Conservation (phyloP, 768 basidiomycete genomes). For the Strobilomyces echinocephalus region DNA sequence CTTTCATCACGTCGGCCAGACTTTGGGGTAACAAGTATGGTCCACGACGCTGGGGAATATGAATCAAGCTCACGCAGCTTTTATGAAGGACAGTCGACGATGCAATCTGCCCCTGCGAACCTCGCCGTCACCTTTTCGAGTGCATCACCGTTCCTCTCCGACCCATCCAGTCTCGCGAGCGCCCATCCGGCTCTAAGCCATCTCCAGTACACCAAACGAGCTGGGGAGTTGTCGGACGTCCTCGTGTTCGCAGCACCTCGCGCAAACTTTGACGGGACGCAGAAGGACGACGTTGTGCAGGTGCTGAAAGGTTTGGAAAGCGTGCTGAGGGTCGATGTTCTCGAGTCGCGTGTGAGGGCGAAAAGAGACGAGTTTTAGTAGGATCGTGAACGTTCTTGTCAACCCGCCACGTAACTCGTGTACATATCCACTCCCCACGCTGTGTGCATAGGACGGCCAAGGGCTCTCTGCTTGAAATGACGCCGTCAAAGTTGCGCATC, state of each 20-base stretch:
- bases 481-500: conserved; percentile 39
- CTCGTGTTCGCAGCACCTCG: conserved; percentile 15
- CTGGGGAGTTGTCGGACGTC: conserved; percentile 21
- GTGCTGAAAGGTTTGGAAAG: conserved; percentile 14
- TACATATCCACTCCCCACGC: background rate
- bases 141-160: conserved; percentile 20
- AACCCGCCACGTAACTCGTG: background rate
- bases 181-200: conserved; percentile 20
- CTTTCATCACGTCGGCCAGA: too few species aligned
- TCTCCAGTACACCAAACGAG: conserved; percentile 21
- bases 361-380: conserved; percentile 27
- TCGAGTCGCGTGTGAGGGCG: conserved; percentile 17
- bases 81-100: background rate
- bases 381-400: background rate
- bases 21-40: background rate
- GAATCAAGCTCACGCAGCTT: background rate
- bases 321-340: conserved; percentile 22
- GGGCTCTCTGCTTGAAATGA: background rate
- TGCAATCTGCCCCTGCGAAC: conserved; percentile 9
- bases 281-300: conserved; percentile 12
- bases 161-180: conserved; percentile 18
- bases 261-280: background rate
- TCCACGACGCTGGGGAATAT: background rate
- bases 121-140: conserved; percentile 30
- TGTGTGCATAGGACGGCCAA: background rate